Base-by-base conservation (phyloP, 2,329 filamentous ascomycete species). In the Capronia coronata region DNA sequence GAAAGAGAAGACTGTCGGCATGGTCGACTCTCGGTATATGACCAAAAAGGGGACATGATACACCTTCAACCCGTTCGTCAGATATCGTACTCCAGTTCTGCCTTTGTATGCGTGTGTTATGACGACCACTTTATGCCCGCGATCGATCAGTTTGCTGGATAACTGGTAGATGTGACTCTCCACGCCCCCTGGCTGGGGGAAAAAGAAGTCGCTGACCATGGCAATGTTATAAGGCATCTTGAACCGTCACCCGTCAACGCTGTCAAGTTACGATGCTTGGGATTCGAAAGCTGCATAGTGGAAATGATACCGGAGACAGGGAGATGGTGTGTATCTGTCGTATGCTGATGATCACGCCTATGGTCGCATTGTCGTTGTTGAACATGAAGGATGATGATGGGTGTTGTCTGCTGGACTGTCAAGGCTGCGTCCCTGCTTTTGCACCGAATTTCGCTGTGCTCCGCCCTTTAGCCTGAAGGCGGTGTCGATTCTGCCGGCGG, bases 141-240 rank as follows among this genome's bases (percentile, higher is more conserved):
- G 87, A 68, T 98, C 91, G 59, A 97, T 89, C 60, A 98, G 81
- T 77, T 97, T 98, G 76, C 86, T 87, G 25, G 91, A 93, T 34
- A 98, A 76, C 69, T 98, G 93, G 73, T 98, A 98, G 62, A 98
- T 97, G 71, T 98, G 93, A 68, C 88, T 94, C 73, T 98, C 93
- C 58, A 98, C 82, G 62, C 93, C 93, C 65, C 93, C 90, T 45
- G 93, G 91, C 64, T 97, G 91, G 11, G 93, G 93, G 66, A 94
- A 98, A 82, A 98, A 98, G 78, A 94, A 96, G 75, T 98, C 93
- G 78, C 91, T 90, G 68, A 96, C 87, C 93, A 98, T 98, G 52
- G 82, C 81, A 65, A 85, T 84, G 61, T 83, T 84, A 73, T 84
- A 84, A 46, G 80, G 75, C 82, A 84, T 85, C 19, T 61, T 66